phyloP scores from a whole-genome alignment of 2,329 filamentous ascomycete species.

The Diaporthe vexans region DNA sequence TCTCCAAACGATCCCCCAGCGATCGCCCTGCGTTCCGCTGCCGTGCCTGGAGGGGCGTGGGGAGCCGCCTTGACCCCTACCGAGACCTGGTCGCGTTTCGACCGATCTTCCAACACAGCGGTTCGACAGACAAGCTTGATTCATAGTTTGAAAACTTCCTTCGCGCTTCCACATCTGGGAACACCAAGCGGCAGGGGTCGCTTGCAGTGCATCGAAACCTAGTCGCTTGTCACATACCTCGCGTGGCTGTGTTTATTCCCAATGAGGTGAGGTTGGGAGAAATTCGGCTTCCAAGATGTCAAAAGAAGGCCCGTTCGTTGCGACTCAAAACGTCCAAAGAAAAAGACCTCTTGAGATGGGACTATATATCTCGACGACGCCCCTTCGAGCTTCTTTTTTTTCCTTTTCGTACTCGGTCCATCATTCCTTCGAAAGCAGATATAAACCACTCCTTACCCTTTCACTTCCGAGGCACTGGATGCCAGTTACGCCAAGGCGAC shows the following conservation, averaged over 20 bases:
- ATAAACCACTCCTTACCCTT: neutral
- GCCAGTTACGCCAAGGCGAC: constrained; percentile 6
- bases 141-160: constrained; percentile 3
- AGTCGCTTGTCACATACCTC: neutral
- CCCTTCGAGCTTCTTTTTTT: neutral
- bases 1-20: constrained; percentile 23
- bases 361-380: constrained; percentile 29
- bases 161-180: constrained; percentile 12
- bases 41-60: neutral
- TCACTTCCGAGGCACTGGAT: constrained; percentile 34
- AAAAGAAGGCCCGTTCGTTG: constrained; percentile 31
- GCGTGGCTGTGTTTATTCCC: constrained; percentile 29
- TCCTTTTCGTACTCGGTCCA: neutral
- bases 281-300: constrained; percentile 29
- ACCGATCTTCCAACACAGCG: constrained; percentile 39
- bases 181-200: constrained; percentile 24
- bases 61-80: constrained; percentile 30
- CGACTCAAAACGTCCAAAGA: constrained; percentile 32
- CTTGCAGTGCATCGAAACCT: constrained; percentile 8
- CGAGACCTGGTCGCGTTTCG: constrained; percentile 35
- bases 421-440: constrained; percentile 1
- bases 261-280: constrained; percentile 18
- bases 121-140: constrained; percentile 31
- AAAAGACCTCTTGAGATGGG: neutral
- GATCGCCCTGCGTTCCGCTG: constrained; percentile 13